Evolutionary conservation across 192 early-diverging fungal species (phyloP), one percentile per base, ranked within the genome.

Genomic region (Thamnidium elegans): DNA sequence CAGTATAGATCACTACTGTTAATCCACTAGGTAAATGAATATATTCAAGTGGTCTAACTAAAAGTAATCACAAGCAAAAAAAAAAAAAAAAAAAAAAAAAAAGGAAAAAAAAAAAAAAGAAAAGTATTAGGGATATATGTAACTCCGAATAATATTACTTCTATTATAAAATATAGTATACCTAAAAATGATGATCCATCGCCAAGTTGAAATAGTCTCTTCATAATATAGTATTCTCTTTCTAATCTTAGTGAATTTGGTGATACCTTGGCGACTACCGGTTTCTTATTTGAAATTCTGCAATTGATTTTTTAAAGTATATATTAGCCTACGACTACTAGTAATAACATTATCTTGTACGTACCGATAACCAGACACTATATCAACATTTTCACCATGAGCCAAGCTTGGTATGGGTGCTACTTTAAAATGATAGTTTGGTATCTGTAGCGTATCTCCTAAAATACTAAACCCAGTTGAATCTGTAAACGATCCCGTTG

Each of bases 181-280:
- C 69, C 69, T 31, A 72, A 19, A 64, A 45, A 72, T 15, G 65
- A 66, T 4, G 65, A 47, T 1, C 70, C 70, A 50, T 72, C 70
- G 2, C 58, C 32, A 19, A 65, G 42, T 46, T 72, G 50, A 42
- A 63, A 72, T 21, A 72, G 21, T 39, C 70, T 58, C 14, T 61
- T 66, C 23, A 67, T 52, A 7, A 66, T 72, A 31, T 72, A 58
- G 44, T 50, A 72, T 39, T 72, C 65, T 56, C 70, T 55, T 52
- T 72, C 70, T 15, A 72, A 14, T n/a, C 51, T 50, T 3, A 72
- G 59, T 20, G 65, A 62, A 36, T 67, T 66, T 21, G 58, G 30
- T 11, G 70, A 67, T 55, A 72, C 58, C 50, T 72, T 72, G 26
- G 70, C 70, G 15, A 72, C 23, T 3, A 72, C 70, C 14, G 70